These are phyloP conservation scores for Penicillium canariense DNA, from an alignment of 495 filamentous ascomycete species.

Conservation along the genomic window DNA sequence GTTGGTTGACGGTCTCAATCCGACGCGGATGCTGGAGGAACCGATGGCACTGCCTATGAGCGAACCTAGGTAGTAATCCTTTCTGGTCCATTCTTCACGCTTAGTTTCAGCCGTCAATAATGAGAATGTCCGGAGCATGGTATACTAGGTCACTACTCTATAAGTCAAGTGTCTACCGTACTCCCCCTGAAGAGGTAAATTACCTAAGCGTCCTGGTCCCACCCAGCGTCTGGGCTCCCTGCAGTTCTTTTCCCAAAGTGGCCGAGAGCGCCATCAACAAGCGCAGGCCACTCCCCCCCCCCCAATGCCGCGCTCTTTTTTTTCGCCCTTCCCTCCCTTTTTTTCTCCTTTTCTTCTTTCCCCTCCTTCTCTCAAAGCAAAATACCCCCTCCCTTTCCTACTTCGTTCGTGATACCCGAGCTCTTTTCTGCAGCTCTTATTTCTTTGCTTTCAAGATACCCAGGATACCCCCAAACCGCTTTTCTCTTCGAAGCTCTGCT, in stretches of 20 bases:
- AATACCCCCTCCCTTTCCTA: conserved; percentile 26
- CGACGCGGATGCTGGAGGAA: background rate
- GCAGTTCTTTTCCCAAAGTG: conserved; percentile 39
- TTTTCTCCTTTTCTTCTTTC: conserved; percentile 26
- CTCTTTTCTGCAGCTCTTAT: conserved; percentile 40
- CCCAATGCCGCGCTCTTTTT: conserved; percentile 31
- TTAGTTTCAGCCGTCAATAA: conserved; percentile 1
- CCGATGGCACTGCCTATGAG: background rate
- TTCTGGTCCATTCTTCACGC: background rate
- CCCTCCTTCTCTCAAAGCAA: conserved; percentile 24
- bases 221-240: conserved; percentile 37
- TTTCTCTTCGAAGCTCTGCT: conserved; percentile 30
- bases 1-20: background rate
- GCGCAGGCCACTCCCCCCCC: conserved; percentile 15
- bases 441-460: conserved; percentile 43
- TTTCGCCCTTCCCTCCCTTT: conserved; percentile 31
- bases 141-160: too few species aligned
- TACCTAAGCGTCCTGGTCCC: conserved; percentile 15
- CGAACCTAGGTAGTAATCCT: background rate
- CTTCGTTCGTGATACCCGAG: conserved; percentile 50
- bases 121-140: too few species aligned
- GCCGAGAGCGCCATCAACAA: conserved; percentile 29
- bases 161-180: background rate
- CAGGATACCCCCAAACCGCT: conserved; percentile 32
- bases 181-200: background rate